These are phyloP conservation scores for Candida koratica DNA, from an alignment of 805 yeast genomes.

Conservation along the genomic window DNA sequence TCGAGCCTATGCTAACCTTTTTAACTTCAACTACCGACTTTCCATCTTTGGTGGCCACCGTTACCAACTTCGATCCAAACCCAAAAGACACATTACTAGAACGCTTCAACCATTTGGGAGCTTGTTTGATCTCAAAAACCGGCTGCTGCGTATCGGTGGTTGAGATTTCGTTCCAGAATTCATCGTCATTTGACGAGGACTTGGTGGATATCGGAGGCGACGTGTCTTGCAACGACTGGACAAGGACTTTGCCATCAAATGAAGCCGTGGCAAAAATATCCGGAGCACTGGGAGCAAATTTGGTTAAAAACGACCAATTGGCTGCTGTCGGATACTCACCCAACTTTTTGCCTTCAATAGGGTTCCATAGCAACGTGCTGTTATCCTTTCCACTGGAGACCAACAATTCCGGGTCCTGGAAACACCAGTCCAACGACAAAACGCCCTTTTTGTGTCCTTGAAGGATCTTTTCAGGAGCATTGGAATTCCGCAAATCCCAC, in stretches of 20 bases:
- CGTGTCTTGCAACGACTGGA: conserved; percentile 88
- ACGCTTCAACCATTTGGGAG: conserved; percentile 84
- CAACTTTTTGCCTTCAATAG: conserved; percentile 62
- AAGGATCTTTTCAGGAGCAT: conserved; percentile 77
- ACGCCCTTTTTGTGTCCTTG: conserved; percentile 86
- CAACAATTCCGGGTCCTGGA: conserved; percentile 70
- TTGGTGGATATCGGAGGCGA: conserved; percentile 50
- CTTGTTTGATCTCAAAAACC: conserved; percentile 64
- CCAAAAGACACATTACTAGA: conserved; percentile 80
- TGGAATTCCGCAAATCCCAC: conserved; percentile 94
- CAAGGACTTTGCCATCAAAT: conserved; percentile 74
- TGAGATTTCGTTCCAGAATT: conserved; percentile 81
- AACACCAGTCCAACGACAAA: conserved; percentile 90
- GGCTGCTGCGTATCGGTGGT: conserved; percentile 70
- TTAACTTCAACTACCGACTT: conserved; percentile 42
- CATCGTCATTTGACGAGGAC: conserved; percentile 50
- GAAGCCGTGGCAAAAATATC: conserved; percentile 87
- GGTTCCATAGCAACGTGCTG: conserved; percentile 86
- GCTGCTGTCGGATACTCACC: conserved; percentile 90
- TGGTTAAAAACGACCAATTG: conserved; percentile 89
- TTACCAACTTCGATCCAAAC: conserved; percentile 85
- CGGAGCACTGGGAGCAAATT: conserved; percentile 84
- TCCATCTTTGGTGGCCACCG: conserved; percentile 42
- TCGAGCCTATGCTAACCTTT: conserved; percentile 32
- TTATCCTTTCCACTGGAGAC: conserved; percentile 93